Evolutionary conservation across 495 filamentous ascomycete genomes (phyloP), one percentile per base, ranked within the genome.

Genomic region (Daldinia loculata): DNA sequence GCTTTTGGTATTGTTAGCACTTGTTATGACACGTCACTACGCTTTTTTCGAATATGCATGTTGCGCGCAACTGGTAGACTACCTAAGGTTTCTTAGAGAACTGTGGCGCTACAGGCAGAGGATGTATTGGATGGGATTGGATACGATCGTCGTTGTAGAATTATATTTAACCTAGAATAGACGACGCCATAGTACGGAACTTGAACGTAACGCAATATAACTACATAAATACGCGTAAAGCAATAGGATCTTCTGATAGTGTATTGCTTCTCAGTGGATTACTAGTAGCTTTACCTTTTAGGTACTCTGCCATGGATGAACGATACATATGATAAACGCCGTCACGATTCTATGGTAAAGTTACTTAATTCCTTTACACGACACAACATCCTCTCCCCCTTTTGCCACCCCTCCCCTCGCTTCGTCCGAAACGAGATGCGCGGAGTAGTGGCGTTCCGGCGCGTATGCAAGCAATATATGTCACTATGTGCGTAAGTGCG

Each of bases 141-240:
- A 36, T 52, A 26, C 22, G n/a, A 22, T 52, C 34, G 19, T 22
- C 36, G 19, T 59, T 39, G 43, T 48, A 48, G 43, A 48, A 48
- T 3, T 6, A 22, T 58, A 41, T 24, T 26, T 52, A 52, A 3
- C 48, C 19, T 39, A 43, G 56, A 59, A 43, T 59, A 59, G 56
- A 43, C 56, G 19, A 59, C 19, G 30, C 30, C 4, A 29, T 27
- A 24, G 12, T 8, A 26, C 36, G 19, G 19, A 41, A 29, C 50
- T 53, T 53, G 4, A 29, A 53, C 50, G 50, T 9, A n/a, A 30
- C 43, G 17, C 43, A 29, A 53, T 51, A 53, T 17, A 53, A 11
- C 19, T 29, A 53, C 50, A 53, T 30, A 52, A 48, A 24, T 8
- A 24, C 43, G 19, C 17, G 43, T 19, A 48, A 24, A 24, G 24